Evolutionary conservation across 192 early-diverging fungal species (phyloP).

Genomic region (Coemansia sp.): DNA sequence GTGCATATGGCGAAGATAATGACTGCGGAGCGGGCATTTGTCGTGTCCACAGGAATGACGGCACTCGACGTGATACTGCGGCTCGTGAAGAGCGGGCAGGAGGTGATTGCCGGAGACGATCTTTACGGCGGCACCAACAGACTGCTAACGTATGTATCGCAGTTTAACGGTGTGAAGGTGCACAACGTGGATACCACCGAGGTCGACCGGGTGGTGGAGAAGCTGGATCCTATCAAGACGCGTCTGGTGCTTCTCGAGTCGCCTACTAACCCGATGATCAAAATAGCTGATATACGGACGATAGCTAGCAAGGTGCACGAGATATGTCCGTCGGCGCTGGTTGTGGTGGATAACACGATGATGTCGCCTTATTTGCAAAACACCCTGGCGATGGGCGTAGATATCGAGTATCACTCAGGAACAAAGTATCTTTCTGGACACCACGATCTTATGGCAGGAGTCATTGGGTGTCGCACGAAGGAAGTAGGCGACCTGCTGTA

Average conservation of each 20-base stretch:
- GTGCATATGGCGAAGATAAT: constrained; percentile 93
- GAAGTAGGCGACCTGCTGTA: constrained; percentile 80
- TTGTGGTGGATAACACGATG: constrained; percentile 99
- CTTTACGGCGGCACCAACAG: constrained; percentile 97
- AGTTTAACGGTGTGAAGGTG: constrained; percentile 74
- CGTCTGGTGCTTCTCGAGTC: constrained; percentile 87
- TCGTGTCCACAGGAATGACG: constrained; percentile 88
- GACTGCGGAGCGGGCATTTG: constrained; percentile 80
- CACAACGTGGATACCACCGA: constrained; percentile 91
- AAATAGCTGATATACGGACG: constrained; percentile 83
- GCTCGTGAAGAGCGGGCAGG: constrained; percentile 80
- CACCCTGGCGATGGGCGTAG: constrained; percentile 85
- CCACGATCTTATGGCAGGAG: constrained; percentile 98
- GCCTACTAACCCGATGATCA: constrained; percentile 95
- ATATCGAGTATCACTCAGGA: constrained; percentile 93
- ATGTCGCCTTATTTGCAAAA: constrained; percentile 94
- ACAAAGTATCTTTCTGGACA: constrained; percentile 97
- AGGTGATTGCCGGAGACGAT: constrained; percentile 94
- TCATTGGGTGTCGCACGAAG: constrained; percentile 73
- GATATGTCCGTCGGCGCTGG: constrained; percentile 71
- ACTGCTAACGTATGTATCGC: constrained; percentile 78
- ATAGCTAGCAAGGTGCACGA: constrained; percentile 72
- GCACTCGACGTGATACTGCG: constrained; percentile 90
- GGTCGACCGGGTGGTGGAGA: constrained; percentile 57
- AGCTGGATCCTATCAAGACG: constrained; percentile 71